Conservation (phyloP, 2,329 filamentous ascomycete genomes). For the Microcera coccophila region DNA sequence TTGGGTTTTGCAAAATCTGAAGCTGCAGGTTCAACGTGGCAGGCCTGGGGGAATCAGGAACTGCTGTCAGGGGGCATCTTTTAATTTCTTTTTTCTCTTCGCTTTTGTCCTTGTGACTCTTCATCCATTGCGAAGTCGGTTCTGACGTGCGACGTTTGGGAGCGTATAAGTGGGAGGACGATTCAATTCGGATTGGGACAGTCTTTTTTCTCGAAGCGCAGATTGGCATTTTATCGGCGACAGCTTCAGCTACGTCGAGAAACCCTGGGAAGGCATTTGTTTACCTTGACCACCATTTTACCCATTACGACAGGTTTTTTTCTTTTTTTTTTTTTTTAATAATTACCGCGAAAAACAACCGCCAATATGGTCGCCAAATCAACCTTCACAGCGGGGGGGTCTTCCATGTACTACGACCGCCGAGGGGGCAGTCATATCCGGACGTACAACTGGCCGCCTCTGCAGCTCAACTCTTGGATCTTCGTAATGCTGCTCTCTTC, state of each 20-base stretch:
- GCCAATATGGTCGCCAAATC: slow-evolving; percentile 28
- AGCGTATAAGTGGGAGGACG: no score
- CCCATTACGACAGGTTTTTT: not conserved
- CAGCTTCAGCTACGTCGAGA: no score
- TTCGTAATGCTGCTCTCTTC: slow-evolving; percentile 60
- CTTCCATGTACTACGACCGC: slow-evolving; percentile 43
- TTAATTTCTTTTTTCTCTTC: no score
- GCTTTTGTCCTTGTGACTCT: no score
- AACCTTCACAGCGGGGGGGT: slow-evolving; percentile 31
- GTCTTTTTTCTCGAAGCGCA: no score
- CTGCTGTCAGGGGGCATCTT: not conserved
- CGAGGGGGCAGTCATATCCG: slow-evolving; percentile 45
- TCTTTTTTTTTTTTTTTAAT: not conserved
- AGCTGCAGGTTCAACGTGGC: slow-evolving; percentile 20
- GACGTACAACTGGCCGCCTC: slow-evolving; percentile 65
- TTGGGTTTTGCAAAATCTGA: not conserved
- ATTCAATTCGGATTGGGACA: no score
- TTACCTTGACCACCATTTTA: no score
- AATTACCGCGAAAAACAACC: not conserved
- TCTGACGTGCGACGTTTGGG: no score
- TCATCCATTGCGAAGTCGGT: no score
- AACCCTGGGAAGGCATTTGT: no score
- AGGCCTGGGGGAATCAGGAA: slow-evolving; percentile 2
- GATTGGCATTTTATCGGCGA: no score
- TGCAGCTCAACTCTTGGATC: slow-evolving; percentile 65